phyloP scores from a whole-genome alignment of 257 asterid species.

The Nicotiana undulata region DNA sequence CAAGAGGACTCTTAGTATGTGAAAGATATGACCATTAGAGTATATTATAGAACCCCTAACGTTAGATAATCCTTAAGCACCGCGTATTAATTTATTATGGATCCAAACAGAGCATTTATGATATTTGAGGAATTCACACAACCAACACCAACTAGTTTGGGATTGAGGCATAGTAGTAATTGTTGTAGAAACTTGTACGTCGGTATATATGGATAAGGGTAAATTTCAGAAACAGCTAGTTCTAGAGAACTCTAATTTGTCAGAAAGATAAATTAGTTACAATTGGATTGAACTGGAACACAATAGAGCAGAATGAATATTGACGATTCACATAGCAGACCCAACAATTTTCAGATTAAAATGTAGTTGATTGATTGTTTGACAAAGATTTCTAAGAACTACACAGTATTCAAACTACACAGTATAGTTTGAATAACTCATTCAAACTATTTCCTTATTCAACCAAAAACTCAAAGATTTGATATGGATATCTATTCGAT shows the following conservation, averaged over 20 bases:
- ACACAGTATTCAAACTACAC: no score
- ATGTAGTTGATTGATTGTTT: neutral
- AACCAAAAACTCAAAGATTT: neutral
- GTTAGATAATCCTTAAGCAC: no score
- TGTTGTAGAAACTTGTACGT: neutral
- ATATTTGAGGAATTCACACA: no score
- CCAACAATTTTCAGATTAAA: neutral
- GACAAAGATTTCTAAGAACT: neutral
- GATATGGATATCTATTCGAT: neutral
- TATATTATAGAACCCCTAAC: no score
- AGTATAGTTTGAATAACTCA: neutral
- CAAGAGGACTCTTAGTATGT: no score
- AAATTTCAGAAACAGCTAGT: neutral
- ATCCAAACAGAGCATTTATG: no score
- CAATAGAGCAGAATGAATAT: neutral
- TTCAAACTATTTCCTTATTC: neutral
- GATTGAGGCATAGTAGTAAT: neutral
- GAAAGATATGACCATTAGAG: no score
- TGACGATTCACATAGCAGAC: neutral
- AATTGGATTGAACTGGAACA: neutral
- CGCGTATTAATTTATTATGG: no score
- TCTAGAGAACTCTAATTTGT: neutral
- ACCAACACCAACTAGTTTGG: no score
- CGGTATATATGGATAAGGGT: neutral
- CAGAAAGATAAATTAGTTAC: neutral